Conservation (phyloP, 2,329 filamentous ascomycete genomes). For the Xylariales sp. region DNA sequence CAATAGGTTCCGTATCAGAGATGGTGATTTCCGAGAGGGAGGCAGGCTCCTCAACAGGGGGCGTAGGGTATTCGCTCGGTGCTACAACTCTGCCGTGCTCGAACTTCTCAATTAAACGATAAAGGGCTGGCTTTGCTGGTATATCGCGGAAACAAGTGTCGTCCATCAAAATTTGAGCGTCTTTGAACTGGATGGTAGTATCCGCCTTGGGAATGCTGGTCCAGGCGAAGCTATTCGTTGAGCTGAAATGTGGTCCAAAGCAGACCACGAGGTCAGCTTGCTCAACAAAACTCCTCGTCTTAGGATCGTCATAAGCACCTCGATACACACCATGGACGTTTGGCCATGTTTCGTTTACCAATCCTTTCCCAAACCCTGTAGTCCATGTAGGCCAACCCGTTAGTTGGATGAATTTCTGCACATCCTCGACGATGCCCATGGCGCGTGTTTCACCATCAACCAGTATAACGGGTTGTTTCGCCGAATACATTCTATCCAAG, state of each 20-base stretch:
- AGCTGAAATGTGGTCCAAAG: conserved; percentile 41
- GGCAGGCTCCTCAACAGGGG: no score
- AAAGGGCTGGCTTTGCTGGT: no score
- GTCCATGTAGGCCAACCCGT: conserved; percentile 44
- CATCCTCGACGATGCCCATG: conserved; percentile 33
- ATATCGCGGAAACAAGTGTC: no score
- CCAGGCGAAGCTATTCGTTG: conserved; percentile 38
- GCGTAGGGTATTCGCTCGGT: no score
- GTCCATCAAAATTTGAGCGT: no score
- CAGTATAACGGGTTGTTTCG: conserved; percentile 44
- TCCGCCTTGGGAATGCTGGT: conserved; percentile 30
- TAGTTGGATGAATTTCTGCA: conserved; percentile 35
- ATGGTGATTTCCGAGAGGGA: no score
- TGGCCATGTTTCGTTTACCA: conserved; percentile 40
- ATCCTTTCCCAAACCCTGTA: conserved; percentile 43
- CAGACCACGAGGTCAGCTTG: conserved; percentile 38
- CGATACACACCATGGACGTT: conserved; percentile 47
- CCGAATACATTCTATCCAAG: conserved; percentile 35
- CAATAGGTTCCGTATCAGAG: no score
- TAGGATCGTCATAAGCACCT: conserved; percentile 32
- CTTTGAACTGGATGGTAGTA: conserved; percentile 12
- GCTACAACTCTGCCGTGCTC: no score
- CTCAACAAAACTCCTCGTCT: conserved; percentile 30
- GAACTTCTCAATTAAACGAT: no score
- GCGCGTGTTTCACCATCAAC: conserved; percentile 46